These are phyloP conservation scores for Thermoascus crustaceus DNA, from an alignment of 2,329 filamentous ascomycete species.

Conservation along the genomic window DNA sequence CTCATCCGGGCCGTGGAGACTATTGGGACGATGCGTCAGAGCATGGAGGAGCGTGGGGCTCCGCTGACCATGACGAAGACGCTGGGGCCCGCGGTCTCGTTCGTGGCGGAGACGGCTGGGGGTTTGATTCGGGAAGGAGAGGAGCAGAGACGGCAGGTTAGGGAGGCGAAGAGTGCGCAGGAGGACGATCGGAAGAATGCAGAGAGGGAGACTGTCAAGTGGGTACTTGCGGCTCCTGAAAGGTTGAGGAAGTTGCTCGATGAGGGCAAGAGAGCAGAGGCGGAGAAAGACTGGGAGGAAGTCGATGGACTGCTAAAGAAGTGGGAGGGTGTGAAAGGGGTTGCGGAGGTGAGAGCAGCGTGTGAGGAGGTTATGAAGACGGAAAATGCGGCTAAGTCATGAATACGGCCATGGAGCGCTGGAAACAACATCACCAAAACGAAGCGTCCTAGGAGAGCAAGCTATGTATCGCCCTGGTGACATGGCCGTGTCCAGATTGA, in stretches of 20 bases:
- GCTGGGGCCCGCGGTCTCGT: constrained; percentile 33
- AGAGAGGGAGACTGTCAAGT: constrained; percentile 37
- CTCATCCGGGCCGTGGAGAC: constrained; percentile 94
- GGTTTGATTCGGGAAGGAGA: constrained; percentile 33
- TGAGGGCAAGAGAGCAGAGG: constrained; percentile 32
- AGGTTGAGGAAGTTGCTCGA: constrained; percentile 30
- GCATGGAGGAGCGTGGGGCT: constrained; percentile 38
- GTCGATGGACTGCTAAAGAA: constrained; percentile 30
- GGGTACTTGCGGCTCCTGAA: constrained; percentile 36
- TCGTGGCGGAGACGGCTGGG: constrained; percentile 37
- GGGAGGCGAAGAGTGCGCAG: constrained; percentile 16
- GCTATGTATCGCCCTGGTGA: no score
- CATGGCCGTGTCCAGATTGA: no score
- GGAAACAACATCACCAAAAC: no score
- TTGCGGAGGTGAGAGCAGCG: constrained; percentile 29
- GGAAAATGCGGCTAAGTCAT: constrained; percentile 9
- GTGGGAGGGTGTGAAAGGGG: constrained; percentile 38
- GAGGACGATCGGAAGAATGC: constrained; percentile 13
- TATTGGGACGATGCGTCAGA: constrained; percentile 60
- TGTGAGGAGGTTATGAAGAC: constrained; percentile 33
- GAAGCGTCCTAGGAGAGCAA: no score
- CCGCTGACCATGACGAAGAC: constrained; percentile 41
- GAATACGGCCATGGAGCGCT: not conserved
- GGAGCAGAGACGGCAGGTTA: constrained; percentile 23
- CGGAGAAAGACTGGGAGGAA: constrained; percentile 36